These are phyloP conservation scores for Typha latifolia DNA, from an alignment of 176 grass and related monocot genomes.

Conservation along the genomic window DNA sequence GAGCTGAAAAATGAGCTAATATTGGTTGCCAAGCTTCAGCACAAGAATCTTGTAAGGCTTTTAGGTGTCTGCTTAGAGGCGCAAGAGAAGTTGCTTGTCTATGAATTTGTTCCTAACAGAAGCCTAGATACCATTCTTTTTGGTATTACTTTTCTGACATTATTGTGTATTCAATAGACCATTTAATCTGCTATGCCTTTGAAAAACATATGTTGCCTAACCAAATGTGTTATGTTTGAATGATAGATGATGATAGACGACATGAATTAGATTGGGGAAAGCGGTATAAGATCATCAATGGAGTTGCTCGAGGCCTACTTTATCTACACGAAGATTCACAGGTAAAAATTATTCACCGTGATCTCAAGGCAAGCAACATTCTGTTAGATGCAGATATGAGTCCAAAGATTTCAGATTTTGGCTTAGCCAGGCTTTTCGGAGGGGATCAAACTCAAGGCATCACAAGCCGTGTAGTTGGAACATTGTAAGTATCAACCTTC, in stretches of 20 bases:
- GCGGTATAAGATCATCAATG: constrained; percentile 26
- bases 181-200: too few species aligned
- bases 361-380: constrained; percentile 44
- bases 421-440: constrained; percentile 28
- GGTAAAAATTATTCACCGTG: constrained; percentile 28
- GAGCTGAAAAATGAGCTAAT: constrained; percentile 64
- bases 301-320: constrained; percentile 34
- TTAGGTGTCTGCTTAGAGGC: constrained; percentile 36
- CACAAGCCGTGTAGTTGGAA: constrained; percentile 33
- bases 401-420: constrained; percentile 46
- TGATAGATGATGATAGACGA: constrained; percentile 14
- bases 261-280: constrained; percentile 17
- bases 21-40: constrained; percentile 59
- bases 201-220: neutral
- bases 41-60: constrained; percentile 55
- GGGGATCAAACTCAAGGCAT: constrained; percentile 2
- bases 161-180: too few species aligned
- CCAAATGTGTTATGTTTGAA: neutral
- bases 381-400: constrained; percentile 25
- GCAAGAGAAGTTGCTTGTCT: constrained; percentile 48
- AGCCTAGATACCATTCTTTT: constrained; percentile 60
- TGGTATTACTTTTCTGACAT: constrained; percentile 15
- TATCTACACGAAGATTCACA: constrained; percentile 46
- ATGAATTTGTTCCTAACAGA: constrained; percentile 63
- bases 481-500: constrained; percentile 11